Base-by-base conservation (phyloP, 345 rosid species). In the Tarenaya hassleriana region DNA sequence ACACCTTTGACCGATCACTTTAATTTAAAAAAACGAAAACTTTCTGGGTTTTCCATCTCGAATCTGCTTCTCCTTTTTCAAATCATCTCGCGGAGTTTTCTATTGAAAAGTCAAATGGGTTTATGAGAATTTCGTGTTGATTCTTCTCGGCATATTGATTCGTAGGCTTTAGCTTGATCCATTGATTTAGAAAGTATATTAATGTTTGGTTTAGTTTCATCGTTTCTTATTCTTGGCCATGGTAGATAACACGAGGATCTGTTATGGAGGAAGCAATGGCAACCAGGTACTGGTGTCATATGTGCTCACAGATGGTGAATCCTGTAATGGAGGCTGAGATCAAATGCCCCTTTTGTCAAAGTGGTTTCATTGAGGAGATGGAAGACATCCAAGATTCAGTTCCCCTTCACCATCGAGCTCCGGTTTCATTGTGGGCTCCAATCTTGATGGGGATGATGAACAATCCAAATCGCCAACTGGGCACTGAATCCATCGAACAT, bases 391-490 rank as follows among this genome's bases (percentile, higher is more conserved):
- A 52, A 15, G 68, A 61, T 27, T 44, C 75, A 10, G 86, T 62
- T 56, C 34, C 83, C 33, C 53, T 50, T 57, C 55, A 17, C 8
- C 48, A 15, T 11, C 34, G 32, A 2, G 43, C 49, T 44, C 53
- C 44, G 0, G 69, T 51, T 4, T 75, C 84, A 51, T 75, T 79
- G 3, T 86, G 90, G 97, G 83, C 78, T 24, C 90, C 97, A 0
- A 64, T 86, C 58, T 74, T 89, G 72, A 78, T 86, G 11, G 90
- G 88, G 16, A 76, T 89, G 90, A 76, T 81, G 69, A 84, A 75
- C 18, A 71, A 69, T 60, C 61, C 69, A 3, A 75, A 59, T 17
- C 81, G 75, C 0, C 70, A n/a, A n/a, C n/a, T n/a, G n/a, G n/a
- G 69, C 4, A 60, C 75, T 37, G 86, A 38, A 54, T 63, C 21